Percentiles rank a stretch among this genome's conserved stretches.
Evolutionary conservation across 2,329 filamentous ascomycete species (phyloP).

Genomic region (Capronia epimyces): DNA sequence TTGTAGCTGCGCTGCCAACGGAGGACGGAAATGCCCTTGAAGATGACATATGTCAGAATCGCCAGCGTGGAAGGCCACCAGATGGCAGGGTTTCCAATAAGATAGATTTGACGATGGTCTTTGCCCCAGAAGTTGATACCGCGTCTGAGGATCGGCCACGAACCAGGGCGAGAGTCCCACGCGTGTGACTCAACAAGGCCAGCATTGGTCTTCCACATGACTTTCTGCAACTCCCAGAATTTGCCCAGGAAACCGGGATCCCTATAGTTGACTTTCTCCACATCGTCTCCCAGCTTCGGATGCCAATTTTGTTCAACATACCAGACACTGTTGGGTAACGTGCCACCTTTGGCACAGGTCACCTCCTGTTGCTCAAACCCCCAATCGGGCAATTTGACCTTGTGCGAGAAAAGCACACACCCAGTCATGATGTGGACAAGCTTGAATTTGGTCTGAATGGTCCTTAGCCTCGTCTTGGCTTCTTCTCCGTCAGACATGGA

Average conservation of each 20-base stretch:
- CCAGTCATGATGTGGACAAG: slow-evolving; percentile 96
- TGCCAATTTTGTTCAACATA: slow-evolving; percentile 91
- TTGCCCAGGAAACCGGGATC: slow-evolving; percentile 95
- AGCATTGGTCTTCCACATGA: slow-evolving; percentile 99
- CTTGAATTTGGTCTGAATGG: slow-evolving; percentile 94
- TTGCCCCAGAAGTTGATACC: slow-evolving; percentile 99
- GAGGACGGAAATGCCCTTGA: slow-evolving; percentile 82
- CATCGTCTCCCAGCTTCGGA: slow-evolving; percentile 64
- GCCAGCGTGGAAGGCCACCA: slow-evolving; percentile 87
- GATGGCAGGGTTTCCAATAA: slow-evolving; percentile 88
- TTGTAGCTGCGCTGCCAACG: slow-evolving; percentile 90
- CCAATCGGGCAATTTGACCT: slow-evolving; percentile 97
- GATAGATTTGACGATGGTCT: slow-evolving; percentile 89
- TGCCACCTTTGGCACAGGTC: slow-evolving; percentile 88
- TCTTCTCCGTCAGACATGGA: slow-evolving; percentile 71
- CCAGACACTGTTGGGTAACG: slow-evolving; percentile 93
- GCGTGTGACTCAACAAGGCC: slow-evolving; percentile 93
- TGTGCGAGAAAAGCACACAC: slow-evolving; percentile 94
- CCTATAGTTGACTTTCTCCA: slow-evolving; percentile 93
- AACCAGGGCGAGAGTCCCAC: slow-evolving; percentile 91
- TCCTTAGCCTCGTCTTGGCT: slow-evolving; percentile 79
- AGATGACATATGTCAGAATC: slow-evolving; percentile 67
- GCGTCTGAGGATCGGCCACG: slow-evolving; percentile 85
- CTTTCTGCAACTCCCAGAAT: slow-evolving; percentile 93
- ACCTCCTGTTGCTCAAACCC: slow-evolving; percentile 98